Base-by-base conservation (phyloP, 768 basidiomycete genomes). In the Kwoniella mangroviensis region DNA sequence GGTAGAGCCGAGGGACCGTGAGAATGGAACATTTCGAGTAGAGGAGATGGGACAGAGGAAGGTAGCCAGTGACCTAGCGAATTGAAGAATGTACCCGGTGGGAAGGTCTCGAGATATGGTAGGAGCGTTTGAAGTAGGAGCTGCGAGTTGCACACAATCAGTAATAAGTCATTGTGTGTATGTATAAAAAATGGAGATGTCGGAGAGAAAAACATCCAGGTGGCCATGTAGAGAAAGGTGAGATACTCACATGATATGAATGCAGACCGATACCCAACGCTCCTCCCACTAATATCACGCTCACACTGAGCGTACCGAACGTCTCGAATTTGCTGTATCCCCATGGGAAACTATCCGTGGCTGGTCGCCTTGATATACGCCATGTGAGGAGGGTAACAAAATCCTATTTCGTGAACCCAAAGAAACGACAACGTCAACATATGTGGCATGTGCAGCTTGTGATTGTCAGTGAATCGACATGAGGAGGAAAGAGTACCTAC, bases 331-430 rank as follows among this genome's bases (percentile, higher is more conserved):
- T 98, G 73, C 75, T 71, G 58, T 79, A 81, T 24, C 78, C 78
- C 71, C 75, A 78, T 40, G 79, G 82, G 67, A 76, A 98, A 73
- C 84, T 85, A 72, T 85, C 87, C 10, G 91, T 90, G 11, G 94
- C 91, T n/a, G 91, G 88, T 79, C 88, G 88, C 61, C 93, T 87
- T 1, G 92, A 93, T 43, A 94, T 85, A 61, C 89, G 89, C 92
- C 93, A 97, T 79, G 90, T 92, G 72, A 91, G 90, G 11, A 98
- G 86, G 4, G 92, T 94, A 65, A 95, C 93, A 79, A 95, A 90
- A 85, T 95, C 97, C 82, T 81, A 54, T 40, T 34, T 34, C 34
- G 34, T 7, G 34, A 7, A 34, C 6, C 34, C 34, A 34, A 7
- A 34, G 34, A 34, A 34, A 34, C 34, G 34, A 34, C 34, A 34